Percentiles rank a stretch among this genome's conserved stretches.
phyloP scores from a whole-genome alignment of 192 early-diverging fungal genomes.

The Endogone sp. region DNA sequence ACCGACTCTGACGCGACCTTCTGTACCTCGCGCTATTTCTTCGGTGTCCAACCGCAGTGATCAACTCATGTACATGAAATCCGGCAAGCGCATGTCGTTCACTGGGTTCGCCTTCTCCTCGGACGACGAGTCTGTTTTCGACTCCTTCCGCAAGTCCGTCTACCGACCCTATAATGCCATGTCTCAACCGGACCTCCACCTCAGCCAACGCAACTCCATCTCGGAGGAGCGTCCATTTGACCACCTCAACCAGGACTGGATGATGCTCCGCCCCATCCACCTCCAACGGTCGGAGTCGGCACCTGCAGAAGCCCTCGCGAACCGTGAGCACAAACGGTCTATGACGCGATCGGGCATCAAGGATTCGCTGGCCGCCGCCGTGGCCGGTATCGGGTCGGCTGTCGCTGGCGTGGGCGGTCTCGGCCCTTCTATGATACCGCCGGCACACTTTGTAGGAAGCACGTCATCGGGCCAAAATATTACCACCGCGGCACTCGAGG shows the following conservation, averaged over 20 bases:
- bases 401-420: not conserved
- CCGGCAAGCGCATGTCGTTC: conserved; percentile 39
- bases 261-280: not conserved
- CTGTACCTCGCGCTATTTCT: conserved; percentile 1
- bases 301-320: not conserved
- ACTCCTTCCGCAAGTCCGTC: conserved; percentile 30
- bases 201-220: not conserved
- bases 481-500: not conserved
- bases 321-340: not conserved
- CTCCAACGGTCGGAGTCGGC: not conserved
- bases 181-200: not conserved
- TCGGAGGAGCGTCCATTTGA: not conserved
- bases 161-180: conserved; percentile 13
- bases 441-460: no score
- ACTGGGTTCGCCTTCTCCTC: conserved; percentile 42
- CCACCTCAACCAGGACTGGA: not conserved
- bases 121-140: conserved; percentile 36
- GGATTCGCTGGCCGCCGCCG: not conserved
- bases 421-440: no score
- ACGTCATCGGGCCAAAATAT: not conserved
- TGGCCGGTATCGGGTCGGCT: not conserved
- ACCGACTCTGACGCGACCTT: not conserved
- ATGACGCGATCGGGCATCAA: not conserved
- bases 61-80: conserved; percentile 34
- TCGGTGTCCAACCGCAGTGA: conserved; percentile 9